Evolutionary conservation across 2,329 filamentous ascomycete genomes (phyloP), one percentile per base, ranked within the genome.

Genomic region (Phialophora expanda): DNA sequence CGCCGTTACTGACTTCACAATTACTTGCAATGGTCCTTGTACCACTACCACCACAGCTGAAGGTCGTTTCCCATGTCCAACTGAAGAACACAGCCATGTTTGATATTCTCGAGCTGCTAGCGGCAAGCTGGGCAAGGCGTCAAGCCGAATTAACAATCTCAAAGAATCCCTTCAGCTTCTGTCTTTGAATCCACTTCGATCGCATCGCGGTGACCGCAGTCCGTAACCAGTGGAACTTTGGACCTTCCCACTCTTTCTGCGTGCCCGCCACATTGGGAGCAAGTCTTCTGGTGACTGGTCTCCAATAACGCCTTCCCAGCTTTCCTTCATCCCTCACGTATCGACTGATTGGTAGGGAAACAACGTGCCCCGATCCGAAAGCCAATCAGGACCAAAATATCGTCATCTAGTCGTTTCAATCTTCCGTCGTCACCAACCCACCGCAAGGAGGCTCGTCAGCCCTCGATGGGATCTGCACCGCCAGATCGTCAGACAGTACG

Each of bases 21-120:
- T 51, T 51, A 38, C 20, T 51, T 50, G 41, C 38, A 54, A 38
- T 63, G 53, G 61, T 63, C 41, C 38, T 12, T 63, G 61, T 57
- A 63, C 61, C 61, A 63, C 26, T 41, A 58, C 26, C 50, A 58
- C 28, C 41, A 34, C 38, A 48, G 50, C 46, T 22, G 58, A 54
- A 26, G 48, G 50, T 41, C 22, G 26, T 38, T 20, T 50, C 51
- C 41, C 48, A 38, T 53, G 58, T 61, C 24, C 30, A 14, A 61
- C 48, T 20, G 30, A 50, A 59, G 56, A 34, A 28, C 22, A 59
- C 44, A 59, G 44, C 12, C 26, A 32, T 46, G 26, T 51, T 46
- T 22, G 28, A 44, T 32, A n/a, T 38, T 30, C 46, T 61, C 20
- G 58, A 59, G 48, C 58, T 61, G 30, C 58, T 30, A 53, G 30